Conservation (phyloP, 768 basidiomycete species). For the Macrolepiota albuminosa region DNA sequence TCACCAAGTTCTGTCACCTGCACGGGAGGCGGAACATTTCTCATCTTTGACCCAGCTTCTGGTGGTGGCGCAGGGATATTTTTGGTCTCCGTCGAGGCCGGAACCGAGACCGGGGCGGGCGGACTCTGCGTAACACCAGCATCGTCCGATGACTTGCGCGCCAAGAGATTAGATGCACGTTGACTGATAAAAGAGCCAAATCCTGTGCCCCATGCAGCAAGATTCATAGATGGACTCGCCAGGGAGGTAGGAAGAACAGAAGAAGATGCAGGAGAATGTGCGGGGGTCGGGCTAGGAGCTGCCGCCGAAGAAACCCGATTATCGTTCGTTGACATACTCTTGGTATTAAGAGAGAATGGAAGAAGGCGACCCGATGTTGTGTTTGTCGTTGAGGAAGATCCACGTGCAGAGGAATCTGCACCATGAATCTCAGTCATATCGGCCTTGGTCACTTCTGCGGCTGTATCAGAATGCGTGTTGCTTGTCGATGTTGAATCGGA, state of each 20-base stretch:
- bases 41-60: slow-evolving; percentile 5
- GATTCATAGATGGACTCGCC: slow-evolving; percentile 11
- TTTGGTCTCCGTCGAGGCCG: slow-evolving; percentile 1
- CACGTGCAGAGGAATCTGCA: neutral
- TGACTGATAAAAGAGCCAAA: slow-evolving; percentile 17
- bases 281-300: slow-evolving; percentile 1
- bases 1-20: neutral
- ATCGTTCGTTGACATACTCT: slow-evolving; percentile 3
- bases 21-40: slow-evolving; percentile 2
- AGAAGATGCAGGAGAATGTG: slow-evolving; percentile 8
- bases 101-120: neutral
- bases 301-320: neutral
- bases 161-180: slow-evolving; percentile 15
- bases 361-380: slow-evolving; percentile 6
- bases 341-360: slow-evolving; percentile 15
- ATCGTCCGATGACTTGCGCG: slow-evolving; percentile 12
- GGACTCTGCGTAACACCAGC: neutral
- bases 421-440: slow-evolving; percentile 31
- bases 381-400: slow-evolving; percentile 4
- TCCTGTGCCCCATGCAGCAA: slow-evolving; percentile 18
- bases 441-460: slow-evolving; percentile 34
- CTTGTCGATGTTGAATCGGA: slow-evolving; percentile 18
- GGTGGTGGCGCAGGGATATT: slow-evolving; percentile 1
- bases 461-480: slow-evolving; percentile 30
- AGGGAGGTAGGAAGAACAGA: slow-evolving; percentile 8